Conservation (phyloP, 345 rosid genomes). For the Acer yangbiense region DNA sequence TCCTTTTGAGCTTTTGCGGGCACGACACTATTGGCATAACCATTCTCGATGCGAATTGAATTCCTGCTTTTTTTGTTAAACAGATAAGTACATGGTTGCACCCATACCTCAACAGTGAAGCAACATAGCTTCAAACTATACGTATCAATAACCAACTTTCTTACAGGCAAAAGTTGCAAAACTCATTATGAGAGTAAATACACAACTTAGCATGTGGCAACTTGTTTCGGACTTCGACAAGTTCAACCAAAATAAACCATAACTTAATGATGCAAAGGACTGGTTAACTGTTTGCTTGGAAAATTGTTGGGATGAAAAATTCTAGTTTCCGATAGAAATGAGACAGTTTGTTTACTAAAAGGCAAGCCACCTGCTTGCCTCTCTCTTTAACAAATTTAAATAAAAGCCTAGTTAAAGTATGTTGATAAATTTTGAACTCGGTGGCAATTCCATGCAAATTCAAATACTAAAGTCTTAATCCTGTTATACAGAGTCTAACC, state of each 20-base stretch:
- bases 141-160: background rate
- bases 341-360: background rate
- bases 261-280: too few relatives aligned
- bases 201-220: background rate
- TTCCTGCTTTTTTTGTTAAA: conserved; percentile 35
- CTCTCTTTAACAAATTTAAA: background rate
- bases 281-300: too few relatives aligned
- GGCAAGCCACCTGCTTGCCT: background rate
- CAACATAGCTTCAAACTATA: background rate
- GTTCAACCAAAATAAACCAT: background rate
- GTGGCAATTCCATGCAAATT: background rate
- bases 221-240: background rate
- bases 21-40: conserved; percentile 25
- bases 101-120: background rate
- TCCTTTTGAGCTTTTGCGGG: conserved; percentile 37
- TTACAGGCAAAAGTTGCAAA: background rate
- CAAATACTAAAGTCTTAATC: background rate
- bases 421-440: background rate
- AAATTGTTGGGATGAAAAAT: too few relatives aligned
- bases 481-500: background rate
- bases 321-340: background rate
- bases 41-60: conserved; percentile 34
- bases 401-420: background rate
- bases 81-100: conserved; percentile 13
- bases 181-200: background rate